Conservation (phyloP, 1,284 basidiomycete species). For the Pisolithus thermaeus region DNA sequence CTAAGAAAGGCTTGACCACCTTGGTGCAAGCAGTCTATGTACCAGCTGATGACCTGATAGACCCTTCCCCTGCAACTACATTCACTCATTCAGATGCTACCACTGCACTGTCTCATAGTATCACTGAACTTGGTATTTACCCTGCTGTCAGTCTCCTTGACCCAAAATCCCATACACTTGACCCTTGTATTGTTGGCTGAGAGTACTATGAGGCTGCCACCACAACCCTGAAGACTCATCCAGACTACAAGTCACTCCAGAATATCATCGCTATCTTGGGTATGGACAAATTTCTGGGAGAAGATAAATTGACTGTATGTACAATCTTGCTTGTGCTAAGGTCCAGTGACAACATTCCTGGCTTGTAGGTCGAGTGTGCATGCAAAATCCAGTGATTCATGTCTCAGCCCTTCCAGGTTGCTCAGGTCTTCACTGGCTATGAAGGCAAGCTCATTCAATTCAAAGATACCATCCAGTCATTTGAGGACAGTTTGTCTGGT, state of each 20-base stretch:
- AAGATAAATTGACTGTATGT: too few species aligned
- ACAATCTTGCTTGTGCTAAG: too few species aligned
- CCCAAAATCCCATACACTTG: slow-evolving; percentile 99
- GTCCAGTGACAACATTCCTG: too few species aligned
- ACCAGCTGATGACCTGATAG: slow-evolving; percentile 99
- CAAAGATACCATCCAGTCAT: too few species aligned
- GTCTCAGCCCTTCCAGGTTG: too few species aligned
- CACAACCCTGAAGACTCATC: slow-evolving; percentile 95
- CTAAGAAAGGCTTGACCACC: slow-evolving; percentile 99
- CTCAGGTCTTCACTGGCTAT: too few species aligned
- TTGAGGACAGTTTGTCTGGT: too few species aligned
- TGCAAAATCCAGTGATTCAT: too few species aligned
- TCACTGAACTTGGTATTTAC: slow-evolving; percentile 99
- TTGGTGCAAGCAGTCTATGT: slow-evolving; percentile 99
- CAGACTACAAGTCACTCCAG: slow-evolving; percentile 99
- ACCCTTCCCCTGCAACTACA: slow-evolving; percentile 98
- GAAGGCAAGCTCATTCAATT: too few species aligned
- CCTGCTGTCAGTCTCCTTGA: slow-evolving; percentile 98
- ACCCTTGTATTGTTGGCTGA: slow-evolving; percentile 90
- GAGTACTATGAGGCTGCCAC: slow-evolving; percentile 97
- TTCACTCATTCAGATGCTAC: slow-evolving; percentile 99
- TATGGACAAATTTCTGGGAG: too few species aligned
- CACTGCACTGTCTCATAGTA: slow-evolving; percentile 96
- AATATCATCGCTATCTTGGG: slow-evolving; percentile 94
- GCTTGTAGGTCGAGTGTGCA: too few species aligned